Percentiles rank a stretch among this genome's conserved stretches.
These are phyloP conservation scores for Nematodospora valgi DNA, from an alignment of 805 yeast genomes.

Conservation along the genomic window DNA sequence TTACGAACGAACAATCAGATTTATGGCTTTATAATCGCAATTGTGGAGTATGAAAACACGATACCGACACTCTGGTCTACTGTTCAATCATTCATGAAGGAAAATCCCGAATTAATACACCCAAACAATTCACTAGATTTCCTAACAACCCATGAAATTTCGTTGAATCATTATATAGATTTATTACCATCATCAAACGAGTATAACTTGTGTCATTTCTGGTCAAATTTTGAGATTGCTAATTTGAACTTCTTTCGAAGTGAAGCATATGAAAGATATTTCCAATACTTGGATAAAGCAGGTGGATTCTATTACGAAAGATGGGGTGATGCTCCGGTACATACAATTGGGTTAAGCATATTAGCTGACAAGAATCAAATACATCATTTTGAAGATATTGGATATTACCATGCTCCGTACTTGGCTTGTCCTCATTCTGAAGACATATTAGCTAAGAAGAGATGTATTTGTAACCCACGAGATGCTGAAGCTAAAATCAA, in stretches of 20 bases:
- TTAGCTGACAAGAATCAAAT: conserved; percentile 34
- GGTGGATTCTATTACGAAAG: conserved; percentile 59
- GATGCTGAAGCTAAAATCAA: conserved; percentile 14
- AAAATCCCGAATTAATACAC: conserved; percentile 44
- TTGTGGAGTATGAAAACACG: conserved; percentile 50
- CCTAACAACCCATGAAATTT: conserved; percentile 42
- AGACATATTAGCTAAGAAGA: conserved; percentile 30
- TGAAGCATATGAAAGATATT: conserved; percentile 42
- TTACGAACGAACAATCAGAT: conserved; percentile 40
- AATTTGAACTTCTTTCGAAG: conserved; percentile 49
- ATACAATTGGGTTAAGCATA: conserved; percentile 33
- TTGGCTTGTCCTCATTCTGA: conserved; percentile 37
- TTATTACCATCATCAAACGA: conserved; percentile 20
- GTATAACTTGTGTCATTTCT: conserved; percentile 59
- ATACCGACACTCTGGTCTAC: conserved; percentile 51
- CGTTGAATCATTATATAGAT: conserved; percentile 17
- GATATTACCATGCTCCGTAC: conserved; percentile 42
- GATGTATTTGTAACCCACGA: conserved; percentile 33
- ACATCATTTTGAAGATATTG: conserved; percentile 44
- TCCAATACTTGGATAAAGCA: conserved; percentile 42
- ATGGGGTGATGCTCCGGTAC: conserved; percentile 58
- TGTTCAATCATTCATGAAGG: conserved; percentile 42
- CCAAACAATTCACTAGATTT: conserved; percentile 46
- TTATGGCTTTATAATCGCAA: conserved; percentile 51
- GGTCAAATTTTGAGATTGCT: conserved; percentile 63